A percentile compares a stretch with the other conserved stretches of the same genome.
Evolutionary conservation across 1,284 basidiomycete genomes (phyloP).

Genomic region (Bondarzewia mesenterica): DNA sequence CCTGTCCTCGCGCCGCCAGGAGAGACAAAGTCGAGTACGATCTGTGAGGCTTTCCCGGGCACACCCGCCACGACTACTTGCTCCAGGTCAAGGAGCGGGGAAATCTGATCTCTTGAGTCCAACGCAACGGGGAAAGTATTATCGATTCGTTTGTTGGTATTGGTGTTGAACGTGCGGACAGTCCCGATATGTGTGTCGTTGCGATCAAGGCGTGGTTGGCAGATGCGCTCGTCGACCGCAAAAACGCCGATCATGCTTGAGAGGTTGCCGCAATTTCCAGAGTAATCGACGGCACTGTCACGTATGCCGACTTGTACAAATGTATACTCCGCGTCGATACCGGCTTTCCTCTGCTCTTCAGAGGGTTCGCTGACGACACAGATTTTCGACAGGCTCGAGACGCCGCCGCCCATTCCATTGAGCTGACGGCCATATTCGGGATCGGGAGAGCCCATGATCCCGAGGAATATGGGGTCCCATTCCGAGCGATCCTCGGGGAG

Average conservation of each 20-base stretch:
- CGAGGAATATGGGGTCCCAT: slow-evolving; percentile 59
- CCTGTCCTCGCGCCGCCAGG: slow-evolving; percentile 67
- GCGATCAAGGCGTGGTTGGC: slow-evolving; percentile 19
- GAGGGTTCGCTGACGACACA: slow-evolving; percentile 54
- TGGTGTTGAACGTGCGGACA: slow-evolving; percentile 56
- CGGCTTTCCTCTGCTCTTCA: slow-evolving; percentile 22
- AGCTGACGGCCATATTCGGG: slow-evolving; percentile 65
- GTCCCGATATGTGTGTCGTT: slow-evolving; percentile 22
- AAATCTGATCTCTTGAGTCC: slow-evolving; percentile 15
- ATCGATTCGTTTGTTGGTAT: slow-evolving; percentile 59
- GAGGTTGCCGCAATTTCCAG: slow-evolving; percentile 66
- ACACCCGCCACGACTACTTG: slow-evolving; percentile 59
- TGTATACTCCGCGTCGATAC: slow-evolving; percentile 56
- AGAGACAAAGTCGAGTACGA: slow-evolving; percentile 57
- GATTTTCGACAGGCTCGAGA: slow-evolving; percentile 76
- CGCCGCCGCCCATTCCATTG: slow-evolving; percentile 79
- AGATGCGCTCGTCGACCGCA: slow-evolving; percentile 55
- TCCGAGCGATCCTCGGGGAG: slow-evolving; percentile 41
- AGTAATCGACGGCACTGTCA: slow-evolving; percentile 50
- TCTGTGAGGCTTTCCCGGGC: slow-evolving; percentile 52
- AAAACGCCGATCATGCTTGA: slow-evolving; percentile 62
- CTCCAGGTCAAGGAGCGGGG: slow-evolving; percentile 39
- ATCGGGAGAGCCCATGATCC: slow-evolving; percentile 83
- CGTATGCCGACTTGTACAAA: slow-evolving; percentile 51
- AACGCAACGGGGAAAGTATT: slow-evolving; percentile 50